These are phyloP conservation scores for Drechslerella stenobrocha DNA, from an alignment of 2,329 filamentous ascomycete genomes.

Conservation along the genomic window DNA sequence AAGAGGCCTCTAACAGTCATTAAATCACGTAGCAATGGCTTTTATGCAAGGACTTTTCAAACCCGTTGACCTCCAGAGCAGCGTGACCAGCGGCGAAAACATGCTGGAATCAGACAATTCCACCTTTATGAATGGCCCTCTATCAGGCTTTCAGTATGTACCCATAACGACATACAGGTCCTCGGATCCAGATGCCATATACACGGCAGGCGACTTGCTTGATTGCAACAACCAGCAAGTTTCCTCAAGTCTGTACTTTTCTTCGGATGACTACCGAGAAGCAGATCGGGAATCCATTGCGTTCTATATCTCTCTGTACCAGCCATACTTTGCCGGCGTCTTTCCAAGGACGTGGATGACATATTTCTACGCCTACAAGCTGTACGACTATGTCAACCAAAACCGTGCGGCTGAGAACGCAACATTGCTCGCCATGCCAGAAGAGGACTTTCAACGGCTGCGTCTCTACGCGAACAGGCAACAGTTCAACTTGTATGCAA, in stretches of 20 bases:
- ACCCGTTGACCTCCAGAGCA: conserved; percentile 19
- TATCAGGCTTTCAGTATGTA: conserved; percentile 35
- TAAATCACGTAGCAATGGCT: conserved; percentile 34
- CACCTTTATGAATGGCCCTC: conserved; percentile 35
- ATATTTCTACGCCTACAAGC: conserved; percentile 21
- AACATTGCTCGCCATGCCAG: conserved; percentile 24
- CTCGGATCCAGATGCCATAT: conserved; percentile 28
- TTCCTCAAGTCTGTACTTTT: conserved; percentile 18
- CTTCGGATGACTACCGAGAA: conserved; percentile 20
- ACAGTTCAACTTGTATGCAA: conserved; percentile 39
- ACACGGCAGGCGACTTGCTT: conserved; percentile 14
- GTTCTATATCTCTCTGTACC: conserved; percentile 21
- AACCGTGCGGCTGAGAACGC: conserved; percentile 24
- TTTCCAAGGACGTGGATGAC: conserved; percentile 21
- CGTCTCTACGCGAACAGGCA: conserved; percentile 31
- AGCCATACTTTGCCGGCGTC: conserved; percentile 30
- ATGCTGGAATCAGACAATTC: conserved; percentile 25
- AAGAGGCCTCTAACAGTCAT: too few relatives aligned
- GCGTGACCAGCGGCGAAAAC: conserved; percentile 1
- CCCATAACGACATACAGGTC: conserved; percentile 30
- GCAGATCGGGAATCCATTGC: conserved; percentile 14
- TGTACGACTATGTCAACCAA: conserved; percentile 41
- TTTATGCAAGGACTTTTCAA: conserved; percentile 41
- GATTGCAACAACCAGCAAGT: conserved; percentile 24
- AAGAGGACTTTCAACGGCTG: conserved; percentile 25